Base-by-base conservation (phyloP, 805 yeast species). In the Pichia kluyveri region DNA sequence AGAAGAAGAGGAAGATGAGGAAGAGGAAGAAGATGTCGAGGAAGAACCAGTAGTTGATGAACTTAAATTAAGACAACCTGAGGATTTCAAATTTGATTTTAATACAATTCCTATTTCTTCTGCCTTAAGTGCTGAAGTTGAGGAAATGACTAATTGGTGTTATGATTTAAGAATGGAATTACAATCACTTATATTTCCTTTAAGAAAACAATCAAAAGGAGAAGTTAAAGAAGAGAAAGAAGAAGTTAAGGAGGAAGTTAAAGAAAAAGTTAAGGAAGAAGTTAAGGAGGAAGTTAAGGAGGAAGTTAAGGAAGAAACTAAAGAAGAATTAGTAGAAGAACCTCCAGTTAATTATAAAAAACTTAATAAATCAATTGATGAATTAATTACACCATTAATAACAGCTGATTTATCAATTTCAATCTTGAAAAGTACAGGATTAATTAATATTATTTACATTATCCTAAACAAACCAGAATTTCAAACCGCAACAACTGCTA, bases 391-490 rank as follows among this genome's bases (percentile, higher is more conserved):
- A 6, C 48, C 58, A 8, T 44, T 69, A 26, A n/a, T 53, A 54
- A n/a, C 46, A 40, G 15, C 57, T 60, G 39, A 63, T 43, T 38
- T 53, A 6, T 53, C 69, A 26, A 53, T 55, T 40, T 58, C 72
- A 0, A 52, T 64, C 19, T 43, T 71, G 12, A 60, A 59, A 39
- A 54, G 64, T 3, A 53, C 66, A 1, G 65, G 64, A 17, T 42
- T 71, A 10, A 58, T 58, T 37, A 68, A 64, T 38, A 53, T 70
- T 5, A 47, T 71, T 19, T 52, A 60, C 26, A 55, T 58, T 19
- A 54, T 69, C 10, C 54, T 71, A 48, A 67, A 58, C 44, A 68
- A 68, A 50, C 72, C 73, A 2, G 71, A 69, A 48, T 50, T 59
- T 23, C 50, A 59, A 18, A 38, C 49, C 0, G 40, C 55, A 4